phyloP scores from a whole-genome alignment of 306 rosid species.

The Dryas drummondii region DNA sequence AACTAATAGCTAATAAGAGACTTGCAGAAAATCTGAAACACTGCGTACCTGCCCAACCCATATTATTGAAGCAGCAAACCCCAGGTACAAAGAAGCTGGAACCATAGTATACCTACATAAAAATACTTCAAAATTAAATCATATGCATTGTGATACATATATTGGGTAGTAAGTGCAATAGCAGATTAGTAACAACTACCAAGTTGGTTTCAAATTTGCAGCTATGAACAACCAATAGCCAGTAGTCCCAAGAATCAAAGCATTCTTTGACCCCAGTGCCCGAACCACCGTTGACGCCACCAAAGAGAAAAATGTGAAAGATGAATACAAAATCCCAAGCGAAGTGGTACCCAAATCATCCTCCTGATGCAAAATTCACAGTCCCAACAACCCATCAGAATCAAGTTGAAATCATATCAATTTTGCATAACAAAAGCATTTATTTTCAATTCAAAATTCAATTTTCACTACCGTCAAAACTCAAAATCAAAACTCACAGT shows the following conservation, averaged over 20 bases:
- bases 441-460: not conserved
- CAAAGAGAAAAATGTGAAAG: conserved; percentile 78
- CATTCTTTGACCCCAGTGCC: conserved; percentile 69
- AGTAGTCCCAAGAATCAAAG: conserved; percentile 77
- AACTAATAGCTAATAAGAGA: not conserved
- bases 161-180: no score
- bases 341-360: conserved; percentile 78
- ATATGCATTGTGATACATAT: not conserved
- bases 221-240: conserved; percentile 88
- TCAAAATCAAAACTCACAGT: conserved; percentile 45
- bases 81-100: conserved; percentile 87
- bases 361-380: conserved; percentile 53
- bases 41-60: conserved; percentile 91
- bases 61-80: conserved; percentile 92
- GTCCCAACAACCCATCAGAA: conserved; percentile 11
- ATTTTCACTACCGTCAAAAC: not conserved
- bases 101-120: conserved; percentile 84
- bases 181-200: conserved; percentile 39
- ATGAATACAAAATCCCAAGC: conserved; percentile 74
- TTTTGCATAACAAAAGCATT: not conserved
- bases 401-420: not conserved
- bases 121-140: conserved; percentile 17
- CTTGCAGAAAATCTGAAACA: conserved; percentile 25
- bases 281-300: conserved; percentile 85
- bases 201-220: conserved; percentile 80